These are phyloP conservation scores for Narthecium ossifragum DNA, from an alignment of 106 monocot species.

Conservation along the genomic window DNA sequence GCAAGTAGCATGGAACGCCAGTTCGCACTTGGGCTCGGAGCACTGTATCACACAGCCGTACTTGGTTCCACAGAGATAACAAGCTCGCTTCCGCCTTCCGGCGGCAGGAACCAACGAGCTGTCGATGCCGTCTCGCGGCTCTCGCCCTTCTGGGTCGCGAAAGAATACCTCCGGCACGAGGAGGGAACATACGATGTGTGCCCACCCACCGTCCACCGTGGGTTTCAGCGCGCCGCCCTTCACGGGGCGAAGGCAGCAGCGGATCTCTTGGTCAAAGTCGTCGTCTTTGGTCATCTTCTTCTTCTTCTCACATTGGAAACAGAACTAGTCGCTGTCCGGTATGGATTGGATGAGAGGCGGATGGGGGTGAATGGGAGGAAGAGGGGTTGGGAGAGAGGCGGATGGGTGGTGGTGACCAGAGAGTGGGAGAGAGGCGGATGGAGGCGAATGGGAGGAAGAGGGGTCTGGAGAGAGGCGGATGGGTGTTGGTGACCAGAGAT, in stretches of 20 bases:
- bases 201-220: conserved; percentile 51
- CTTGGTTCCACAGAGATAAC: conserved; percentile 46
- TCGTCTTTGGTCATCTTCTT: not conserved
- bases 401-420: no score
- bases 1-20: conserved; percentile 77
- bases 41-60: conserved; percentile 70
- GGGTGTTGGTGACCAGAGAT: no score
- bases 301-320: conserved; percentile 24
- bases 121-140: conserved; percentile 61
- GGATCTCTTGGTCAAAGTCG: no score
- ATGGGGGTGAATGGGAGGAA: no score
- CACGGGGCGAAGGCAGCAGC: conserved; percentile 69
- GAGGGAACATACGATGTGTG: conserved; percentile 66
- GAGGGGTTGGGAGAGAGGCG: no score
- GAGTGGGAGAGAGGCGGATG: no score
- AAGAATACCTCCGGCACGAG: conserved; percentile 93
- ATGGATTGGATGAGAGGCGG: conserved; percentile 48
- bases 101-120: conserved; percentile 51
- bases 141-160: conserved; percentile 57
- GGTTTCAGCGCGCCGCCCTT: conserved; percentile 65
- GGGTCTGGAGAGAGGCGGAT: no score
- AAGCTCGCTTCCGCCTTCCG: conserved; percentile 28
- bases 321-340: conserved; percentile 93
- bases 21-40: conserved; percentile 61
- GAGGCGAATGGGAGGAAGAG: no score